Evolutionary conservation across 2,329 filamentous ascomycete species (phyloP).

Genomic region (Phialophora chinensis): DNA sequence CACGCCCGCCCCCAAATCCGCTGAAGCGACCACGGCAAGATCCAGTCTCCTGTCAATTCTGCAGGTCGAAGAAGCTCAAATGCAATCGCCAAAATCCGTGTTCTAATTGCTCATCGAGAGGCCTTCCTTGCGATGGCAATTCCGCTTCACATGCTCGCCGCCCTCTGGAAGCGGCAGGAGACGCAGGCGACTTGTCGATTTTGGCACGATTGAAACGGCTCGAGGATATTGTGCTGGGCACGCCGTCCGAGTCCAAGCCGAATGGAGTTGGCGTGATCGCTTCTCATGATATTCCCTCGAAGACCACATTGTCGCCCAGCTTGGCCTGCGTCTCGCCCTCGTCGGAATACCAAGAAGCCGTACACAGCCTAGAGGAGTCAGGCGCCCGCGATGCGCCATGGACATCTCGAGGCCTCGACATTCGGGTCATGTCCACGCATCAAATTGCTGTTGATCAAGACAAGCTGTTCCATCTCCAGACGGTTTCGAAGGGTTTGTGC

Average conservation of each 20-base stretch:
- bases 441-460: slow-evolving; percentile 20
- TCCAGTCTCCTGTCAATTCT: slow-evolving; percentile 50
- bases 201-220: slow-evolving; percentile 34
- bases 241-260: slow-evolving; percentile 4
- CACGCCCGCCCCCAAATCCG: slow-evolving; percentile 19
- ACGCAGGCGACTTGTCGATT: slow-evolving; percentile 30
- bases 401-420: slow-evolving; percentile 16
- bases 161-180: not conserved
- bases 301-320: not conserved
- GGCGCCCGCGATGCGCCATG: slow-evolving; percentile 16
- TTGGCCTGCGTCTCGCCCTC: slow-evolving; percentile 26
- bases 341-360: slow-evolving; percentile 31
- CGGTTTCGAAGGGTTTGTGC: slow-evolving; percentile 24
- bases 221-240: slow-evolving; percentile 35
- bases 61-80: slow-evolving; percentile 56
- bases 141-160: slow-evolving; percentile 10
- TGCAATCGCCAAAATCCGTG: slow-evolving; percentile 61
- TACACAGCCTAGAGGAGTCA: slow-evolving; percentile 27
- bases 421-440: slow-evolving; percentile 18
- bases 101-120: slow-evolving; percentile 51
- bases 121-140: slow-evolving; percentile 40
- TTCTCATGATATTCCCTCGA: not conserved
- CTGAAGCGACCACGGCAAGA: slow-evolving; percentile 43
- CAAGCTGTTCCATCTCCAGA: slow-evolving; percentile 5
- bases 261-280: not conserved